Percentiles rank a stretch among this genome's conserved stretches.
Conservation (phyloP, 2,329 filamentous ascomycete genomes). For the Penicillium sumatraense region DNA sequence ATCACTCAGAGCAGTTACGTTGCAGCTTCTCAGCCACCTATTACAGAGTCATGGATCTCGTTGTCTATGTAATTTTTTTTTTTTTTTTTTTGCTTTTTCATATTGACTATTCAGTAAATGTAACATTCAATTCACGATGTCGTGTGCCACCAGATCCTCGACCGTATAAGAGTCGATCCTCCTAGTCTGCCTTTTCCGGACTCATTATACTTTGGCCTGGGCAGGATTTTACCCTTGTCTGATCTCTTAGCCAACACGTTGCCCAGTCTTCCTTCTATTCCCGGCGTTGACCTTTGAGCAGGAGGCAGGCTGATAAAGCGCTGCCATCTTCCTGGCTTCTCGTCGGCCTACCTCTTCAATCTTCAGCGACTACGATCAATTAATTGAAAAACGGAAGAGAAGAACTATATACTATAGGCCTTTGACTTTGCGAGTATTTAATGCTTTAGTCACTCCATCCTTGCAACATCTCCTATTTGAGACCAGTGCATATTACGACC, state of each 20-base stretch:
- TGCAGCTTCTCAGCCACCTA: neutral
- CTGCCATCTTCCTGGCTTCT: neutral
- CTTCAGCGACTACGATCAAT: neutral
- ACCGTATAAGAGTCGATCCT: constrained; percentile 23
- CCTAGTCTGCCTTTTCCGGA: constrained; percentile 12
- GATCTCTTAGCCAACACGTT: constrained; percentile 13
- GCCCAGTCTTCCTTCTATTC: constrained; percentile 13
- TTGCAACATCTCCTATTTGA: constrained; percentile 3
- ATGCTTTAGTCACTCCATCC: neutral
- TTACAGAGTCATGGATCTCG: constrained; percentile 1
- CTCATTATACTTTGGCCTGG: constrained; percentile 24
- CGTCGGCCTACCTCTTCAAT: neutral
- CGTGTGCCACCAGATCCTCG: constrained; percentile 20
- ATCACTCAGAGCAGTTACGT: constrained; percentile 14
- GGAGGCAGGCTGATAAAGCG: constrained; percentile 4
- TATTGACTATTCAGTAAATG: constrained; percentile 15
- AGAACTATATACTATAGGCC: neutral
- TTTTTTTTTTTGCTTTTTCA: constrained; percentile 5
- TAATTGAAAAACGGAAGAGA: neutral
- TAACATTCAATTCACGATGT: constrained; percentile 21
- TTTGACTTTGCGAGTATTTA: neutral
- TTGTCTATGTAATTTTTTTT: too few species aligned
- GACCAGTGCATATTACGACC: constrained; percentile 4
- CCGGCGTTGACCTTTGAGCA: constrained; percentile 7
- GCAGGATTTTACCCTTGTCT: constrained; percentile 19